A percentile compares a stretch with the other conserved stretches of the same genome.
These are phyloP conservation scores for Fragilaria radians DNA, from an alignment of 108 stramenopile genomes.

Conservation along the genomic window DNA sequence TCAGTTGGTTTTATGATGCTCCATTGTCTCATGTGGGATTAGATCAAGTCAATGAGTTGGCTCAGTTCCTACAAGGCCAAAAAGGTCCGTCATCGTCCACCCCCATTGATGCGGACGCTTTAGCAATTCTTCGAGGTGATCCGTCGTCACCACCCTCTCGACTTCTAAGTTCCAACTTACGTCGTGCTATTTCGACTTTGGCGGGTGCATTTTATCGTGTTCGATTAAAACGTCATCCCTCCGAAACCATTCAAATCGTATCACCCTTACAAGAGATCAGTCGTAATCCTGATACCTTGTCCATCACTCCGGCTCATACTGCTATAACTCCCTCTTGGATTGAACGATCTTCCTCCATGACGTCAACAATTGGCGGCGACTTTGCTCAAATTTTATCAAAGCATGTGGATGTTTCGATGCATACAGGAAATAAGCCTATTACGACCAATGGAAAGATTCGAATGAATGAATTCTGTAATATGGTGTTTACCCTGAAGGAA, in stretches of 20 bases:
- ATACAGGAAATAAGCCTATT: slow-evolving; percentile 81
- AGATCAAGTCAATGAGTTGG: slow-evolving; percentile 55
- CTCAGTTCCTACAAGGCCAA: slow-evolving; percentile 55
- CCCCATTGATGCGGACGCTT: slow-evolving; percentile 15
- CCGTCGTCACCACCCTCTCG: slow-evolving; percentile 48
- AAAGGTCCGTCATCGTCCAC: slow-evolving; percentile 14
- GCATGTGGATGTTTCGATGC: slow-evolving; percentile 64
- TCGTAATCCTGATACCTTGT: slow-evolving; percentile 84
- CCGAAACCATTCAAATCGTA: slow-evolving; percentile 66
- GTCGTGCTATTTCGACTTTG: slow-evolving; percentile 81
- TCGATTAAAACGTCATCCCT: slow-evolving; percentile 43
- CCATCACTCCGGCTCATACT: slow-evolving; percentile 72
- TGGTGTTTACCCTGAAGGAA: slow-evolving; percentile 65
- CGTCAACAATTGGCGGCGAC: slow-evolving; percentile 21
- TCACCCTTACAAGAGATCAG: slow-evolving; percentile 84
- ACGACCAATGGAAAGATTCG: slow-evolving; percentile 72
- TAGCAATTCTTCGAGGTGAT: slow-evolving; percentile 32
- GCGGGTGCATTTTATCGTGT: slow-evolving; percentile 69
- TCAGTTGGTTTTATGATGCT: slow-evolving; percentile 84
- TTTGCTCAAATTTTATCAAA: slow-evolving; percentile 42
- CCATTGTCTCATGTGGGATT: slow-evolving; percentile 66
- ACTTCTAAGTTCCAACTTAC: slow-evolving; percentile 69
- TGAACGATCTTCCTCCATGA: slow-evolving; percentile 34
- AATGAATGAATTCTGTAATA: slow-evolving; percentile 71
- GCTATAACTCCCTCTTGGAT: slow-evolving; percentile 74